Base-by-base conservation (phyloP, 352 stramenopile species). In the Pythium phragmiticola region DNA sequence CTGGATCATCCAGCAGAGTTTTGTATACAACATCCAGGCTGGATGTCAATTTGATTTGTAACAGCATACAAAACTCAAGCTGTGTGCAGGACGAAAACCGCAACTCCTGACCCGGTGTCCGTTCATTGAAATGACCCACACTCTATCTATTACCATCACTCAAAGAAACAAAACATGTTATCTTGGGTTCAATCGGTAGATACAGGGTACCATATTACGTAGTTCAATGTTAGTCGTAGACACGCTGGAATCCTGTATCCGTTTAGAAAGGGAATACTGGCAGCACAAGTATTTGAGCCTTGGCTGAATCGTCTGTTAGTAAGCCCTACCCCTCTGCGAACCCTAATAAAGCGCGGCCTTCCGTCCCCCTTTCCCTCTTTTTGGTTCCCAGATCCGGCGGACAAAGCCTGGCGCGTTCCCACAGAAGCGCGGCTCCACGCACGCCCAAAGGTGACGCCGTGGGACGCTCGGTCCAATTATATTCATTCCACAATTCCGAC, bases 361-460 rank as follows among this genome's bases (percentile, higher is more conserved):
- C 21, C 23, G 37, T 51, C 13, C 30, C 26, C 42, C 53, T 59
- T 61, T 53, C 55, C 55, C 39, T 46, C 28, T 13, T 48, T 51
- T 60, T 50, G 53, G 36, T 60, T 30, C 43, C 7, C 21, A 30
- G 43, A 50, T 33, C 48, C 45, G 14, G 28, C 33, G 43, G 47
- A 56, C 57, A 63, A 57, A 63, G 57, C 57, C 33, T n/a, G 28
- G 57, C 53, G 41, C 53, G n/a, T 60, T 60, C 53, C 53, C 21
- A 60, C 53, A 39, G 53, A 51, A 37, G 53, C 21, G 47, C 46
- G 57, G 34, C 26, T 51, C 48, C 43, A n/a, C 43, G 19, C 39
- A 46, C 13, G 14, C 39, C 39, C 13, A 46, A 46, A 19, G 11
- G 39, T 46, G 34, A 39, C 34, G 34, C 34, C 34, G 7, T 39